Conservation (phyloP, 2,329 filamentous ascomycete genomes). For the Arthrobotrys megalospora region DNA sequence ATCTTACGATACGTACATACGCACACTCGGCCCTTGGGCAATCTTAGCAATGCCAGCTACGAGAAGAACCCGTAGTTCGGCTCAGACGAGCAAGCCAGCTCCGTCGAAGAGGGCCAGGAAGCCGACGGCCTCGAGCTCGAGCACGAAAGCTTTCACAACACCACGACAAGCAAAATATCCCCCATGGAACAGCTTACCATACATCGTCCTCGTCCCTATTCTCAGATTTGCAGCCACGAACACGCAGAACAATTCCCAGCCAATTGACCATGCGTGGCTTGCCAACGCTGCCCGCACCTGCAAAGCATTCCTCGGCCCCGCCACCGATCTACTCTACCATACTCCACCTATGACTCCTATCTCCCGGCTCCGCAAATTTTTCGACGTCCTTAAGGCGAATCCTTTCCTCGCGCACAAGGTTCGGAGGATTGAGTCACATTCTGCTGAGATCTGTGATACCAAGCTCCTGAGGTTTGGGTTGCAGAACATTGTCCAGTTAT, state of each 20-base stretch:
- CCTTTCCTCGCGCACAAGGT: constrained; percentile 33
- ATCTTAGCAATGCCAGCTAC: constrained; percentile 24
- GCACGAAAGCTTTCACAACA: constrained; percentile 27
- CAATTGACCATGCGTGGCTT: constrained; percentile 49
- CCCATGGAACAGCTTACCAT: constrained; percentile 39
- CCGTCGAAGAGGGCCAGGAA: constrained; percentile 18
- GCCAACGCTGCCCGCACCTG: constrained; percentile 47
- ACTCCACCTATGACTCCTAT: constrained; percentile 31
- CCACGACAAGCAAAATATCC: constrained; percentile 53
- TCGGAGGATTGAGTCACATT: constrained; percentile 29
- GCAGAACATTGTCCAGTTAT: constrained; percentile 34
- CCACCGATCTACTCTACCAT: constrained; percentile 47
- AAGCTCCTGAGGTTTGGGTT: constrained; percentile 48
- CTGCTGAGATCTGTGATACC: constrained; percentile 39
- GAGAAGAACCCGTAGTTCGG: constrained; percentile 4
- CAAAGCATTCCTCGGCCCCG: constrained; percentile 50
- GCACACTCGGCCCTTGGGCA: constrained; percentile 9
- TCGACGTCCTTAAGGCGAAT: constrained; percentile 34
- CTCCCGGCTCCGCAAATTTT: constrained; percentile 38
- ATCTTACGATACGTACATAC: constrained; percentile 7
- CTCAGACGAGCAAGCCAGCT: constrained; percentile 1
- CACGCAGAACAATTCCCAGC: constrained; percentile 1
- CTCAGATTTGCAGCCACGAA: constrained; percentile 50
- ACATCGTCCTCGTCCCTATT: constrained; percentile 42
- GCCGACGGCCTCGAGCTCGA: constrained; percentile 4